phyloP scores from a whole-genome alignment of 352 stramenopile genomes.

The Globisporangium polare region DNA sequence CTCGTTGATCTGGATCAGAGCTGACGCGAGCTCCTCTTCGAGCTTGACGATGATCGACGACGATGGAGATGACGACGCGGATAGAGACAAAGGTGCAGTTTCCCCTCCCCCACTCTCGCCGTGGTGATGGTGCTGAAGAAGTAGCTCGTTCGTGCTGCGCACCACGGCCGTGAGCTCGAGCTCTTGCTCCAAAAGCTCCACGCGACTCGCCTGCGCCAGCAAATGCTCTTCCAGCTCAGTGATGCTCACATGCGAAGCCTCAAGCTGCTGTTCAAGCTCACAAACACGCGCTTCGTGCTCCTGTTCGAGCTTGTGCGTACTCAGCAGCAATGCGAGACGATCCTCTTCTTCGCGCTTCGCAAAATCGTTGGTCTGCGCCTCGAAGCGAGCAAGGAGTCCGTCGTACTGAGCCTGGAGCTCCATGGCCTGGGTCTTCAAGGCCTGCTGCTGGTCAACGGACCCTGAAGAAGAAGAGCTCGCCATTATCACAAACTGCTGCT shows the following conservation, averaged over 20 bases:
- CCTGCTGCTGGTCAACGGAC: no score
- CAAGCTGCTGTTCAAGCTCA: slow-evolving; percentile 7
- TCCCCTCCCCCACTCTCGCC: not conserved
- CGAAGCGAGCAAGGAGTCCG: not conserved
- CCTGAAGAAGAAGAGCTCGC: not conserved
- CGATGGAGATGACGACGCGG: not conserved
- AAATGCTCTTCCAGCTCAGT: not conserved
- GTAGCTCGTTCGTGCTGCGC: slow-evolving; percentile 13
- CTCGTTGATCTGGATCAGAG: slow-evolving; percentile 21
- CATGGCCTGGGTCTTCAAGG: not conserved
- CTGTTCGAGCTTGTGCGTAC: slow-evolving; percentile 6
- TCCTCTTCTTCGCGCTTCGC: slow-evolving; percentile 17
- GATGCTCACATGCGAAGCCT: slow-evolving; percentile 2
- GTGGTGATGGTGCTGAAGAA: not conserved
- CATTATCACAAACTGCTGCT: slow-evolving; percentile 3
- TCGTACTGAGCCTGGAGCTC: not conserved
- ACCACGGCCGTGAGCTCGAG: slow-evolving; percentile 11
- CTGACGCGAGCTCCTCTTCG: slow-evolving; percentile 22
- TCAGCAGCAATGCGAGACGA: slow-evolving; percentile 3
- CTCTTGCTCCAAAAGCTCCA: slow-evolving; percentile 14
- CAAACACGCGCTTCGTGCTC: slow-evolving; percentile 1
- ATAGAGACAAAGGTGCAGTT: not conserved
- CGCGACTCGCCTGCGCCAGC: slow-evolving; percentile 8
- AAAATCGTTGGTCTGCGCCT: slow-evolving; percentile 8
- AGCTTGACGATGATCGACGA: slow-evolving; percentile 24